Evolutionary conservation across 78 protist species (phyloP).

Genomic region (Cavenderia fasciculata): DNA sequence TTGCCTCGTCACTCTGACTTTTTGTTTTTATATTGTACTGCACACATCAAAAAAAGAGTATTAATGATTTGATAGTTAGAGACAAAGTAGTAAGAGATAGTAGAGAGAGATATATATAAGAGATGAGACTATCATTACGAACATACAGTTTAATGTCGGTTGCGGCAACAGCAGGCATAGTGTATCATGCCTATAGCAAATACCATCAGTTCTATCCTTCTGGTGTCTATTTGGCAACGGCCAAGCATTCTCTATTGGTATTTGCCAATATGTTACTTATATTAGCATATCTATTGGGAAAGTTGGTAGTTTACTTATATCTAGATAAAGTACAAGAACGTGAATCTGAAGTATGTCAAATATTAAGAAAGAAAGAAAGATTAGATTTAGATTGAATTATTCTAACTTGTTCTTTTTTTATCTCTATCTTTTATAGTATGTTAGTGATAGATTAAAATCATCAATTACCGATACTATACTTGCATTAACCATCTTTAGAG

Average conservation of each 20-base stretch:
- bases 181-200: slow-evolving; percentile 24
- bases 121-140: slow-evolving; percentile 28
- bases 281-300: slow-evolving; percentile 41
- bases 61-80: too few relatives aligned
- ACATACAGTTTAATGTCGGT: slow-evolving; percentile 42
- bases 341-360: slow-evolving; percentile 74
- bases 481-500: slow-evolving; percentile 93
- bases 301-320: slow-evolving; percentile 12
- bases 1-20: too few relatives aligned
- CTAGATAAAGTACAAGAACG: slow-evolving; percentile 75
- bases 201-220: slow-evolving; percentile 84
- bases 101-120: not conserved
- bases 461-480: slow-evolving; percentile 93
- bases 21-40: too few relatives aligned
- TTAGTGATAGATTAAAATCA: slow-evolving; percentile 81
- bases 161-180: slow-evolving; percentile 27
- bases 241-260: slow-evolving; percentile 31
- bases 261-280: slow-evolving; percentile 65
- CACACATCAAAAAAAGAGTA: too few relatives aligned
- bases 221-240: slow-evolving; percentile 56
- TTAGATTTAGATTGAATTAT: not conserved
- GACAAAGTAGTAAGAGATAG: too few relatives aligned
- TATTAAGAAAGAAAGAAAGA: not conserved
- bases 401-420: too few relatives aligned
- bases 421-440: slow-evolving; percentile 1